These are phyloP conservation scores for Picea engelmannii DNA, from an alignment of 83 land plant species.

Conservation along the genomic window DNA sequence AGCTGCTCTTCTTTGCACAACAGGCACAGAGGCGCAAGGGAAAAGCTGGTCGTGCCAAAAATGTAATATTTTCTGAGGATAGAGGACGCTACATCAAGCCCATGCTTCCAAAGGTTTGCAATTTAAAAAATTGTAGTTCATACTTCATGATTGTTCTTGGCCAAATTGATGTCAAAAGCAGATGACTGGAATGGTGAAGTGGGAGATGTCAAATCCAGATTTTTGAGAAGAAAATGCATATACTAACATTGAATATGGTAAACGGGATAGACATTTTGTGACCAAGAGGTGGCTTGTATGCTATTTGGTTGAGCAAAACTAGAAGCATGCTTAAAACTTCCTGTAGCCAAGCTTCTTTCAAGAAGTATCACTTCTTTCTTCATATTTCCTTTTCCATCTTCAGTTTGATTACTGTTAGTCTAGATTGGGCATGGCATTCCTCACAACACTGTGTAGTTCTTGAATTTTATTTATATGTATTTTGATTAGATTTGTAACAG, in stretches of 20 bases:
- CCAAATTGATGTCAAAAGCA: neutral
- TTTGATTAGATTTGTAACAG: conserved; percentile 32
- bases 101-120: conserved; percentile 95
- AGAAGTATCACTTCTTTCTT: neutral
- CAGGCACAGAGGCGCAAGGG: conserved; percentile 90
- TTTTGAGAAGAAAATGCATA: neutral
- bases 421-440: neutral
- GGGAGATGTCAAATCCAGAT: neutral
- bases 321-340: neutral
- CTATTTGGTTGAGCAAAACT: neutral
- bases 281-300: neutral
- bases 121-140: neutral
- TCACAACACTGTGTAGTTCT: neutral
- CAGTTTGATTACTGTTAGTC: neutral
- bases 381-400: neutral
- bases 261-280: neutral
- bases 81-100: conserved; percentile 97
- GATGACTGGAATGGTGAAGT: neutral
- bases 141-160: neutral
- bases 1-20: conserved; percentile 95
- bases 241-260: neutral
- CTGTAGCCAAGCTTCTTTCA: neutral
- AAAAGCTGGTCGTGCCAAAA: conserved; percentile 98
- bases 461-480: neutral
- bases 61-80: conserved; percentile 97